Evolutionary conservation across 202 grass and related monocot genomes (phyloP).

Genomic region (Panicum hallii): DNA sequence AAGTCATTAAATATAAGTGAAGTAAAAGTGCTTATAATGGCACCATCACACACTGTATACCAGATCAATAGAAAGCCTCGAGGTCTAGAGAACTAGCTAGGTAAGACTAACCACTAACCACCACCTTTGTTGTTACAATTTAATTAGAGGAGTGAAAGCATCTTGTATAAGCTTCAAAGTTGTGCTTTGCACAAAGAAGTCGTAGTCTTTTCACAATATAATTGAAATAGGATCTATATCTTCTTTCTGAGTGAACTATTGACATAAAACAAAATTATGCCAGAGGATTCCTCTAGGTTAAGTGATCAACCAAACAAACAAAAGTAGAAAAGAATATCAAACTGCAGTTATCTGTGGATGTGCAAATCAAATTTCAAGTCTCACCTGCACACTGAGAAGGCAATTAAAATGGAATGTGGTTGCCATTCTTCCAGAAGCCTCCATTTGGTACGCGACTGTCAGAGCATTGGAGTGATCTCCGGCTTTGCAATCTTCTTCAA

Average conservation of each 20-base stretch:
- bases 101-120: not conserved
- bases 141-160: not conserved
- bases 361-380: slow-evolving; percentile 33
- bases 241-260: slow-evolving; percentile 2
- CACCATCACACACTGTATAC: slow-evolving; percentile 1
- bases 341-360: not conserved
- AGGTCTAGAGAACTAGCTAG: not conserved
- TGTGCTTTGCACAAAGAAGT: slow-evolving; percentile 3
- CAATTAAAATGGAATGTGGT: slow-evolving; percentile 98
- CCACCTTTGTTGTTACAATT: not conserved
- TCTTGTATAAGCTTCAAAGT: slow-evolving; percentile 8
- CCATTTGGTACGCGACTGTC: slow-evolving; percentile 98
- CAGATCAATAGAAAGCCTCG: not conserved
- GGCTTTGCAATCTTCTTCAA: slow-evolving; percentile 97
- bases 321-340: slow-evolving; percentile 5
- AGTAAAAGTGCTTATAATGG: not conserved
- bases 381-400: slow-evolving; percentile 97
- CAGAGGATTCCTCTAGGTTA: slow-evolving; percentile 13
- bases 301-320: slow-evolving; percentile 39
- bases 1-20: not conserved
- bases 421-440: slow-evolving; percentile 95
- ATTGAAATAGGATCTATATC: not conserved
- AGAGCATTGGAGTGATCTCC: slow-evolving; percentile 96
- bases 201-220: slow-evolving; percentile 15
- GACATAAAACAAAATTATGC: not conserved